Conservation (phyloP, 768 basidiomycete genomes). For the Trametes sanguinea region DNA sequence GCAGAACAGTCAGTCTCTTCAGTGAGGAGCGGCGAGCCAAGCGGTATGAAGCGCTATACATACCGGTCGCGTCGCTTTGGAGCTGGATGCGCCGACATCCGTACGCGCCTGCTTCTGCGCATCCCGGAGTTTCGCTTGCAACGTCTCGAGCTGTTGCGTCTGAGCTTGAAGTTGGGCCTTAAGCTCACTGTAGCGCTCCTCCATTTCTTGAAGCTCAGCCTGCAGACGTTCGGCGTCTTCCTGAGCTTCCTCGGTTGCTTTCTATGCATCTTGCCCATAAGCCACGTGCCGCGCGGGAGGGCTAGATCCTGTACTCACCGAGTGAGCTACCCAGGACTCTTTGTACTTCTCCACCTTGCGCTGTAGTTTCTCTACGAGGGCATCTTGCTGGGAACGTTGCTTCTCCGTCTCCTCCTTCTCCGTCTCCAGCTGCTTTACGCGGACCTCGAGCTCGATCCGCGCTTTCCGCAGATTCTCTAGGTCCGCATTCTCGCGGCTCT, state of each 20-base stretch:
- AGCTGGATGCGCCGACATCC: background rate
- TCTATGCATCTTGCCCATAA: constrained; percentile 20
- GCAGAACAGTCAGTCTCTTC: background rate
- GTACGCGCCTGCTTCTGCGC: background rate
- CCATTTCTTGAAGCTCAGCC: constrained; percentile 27
- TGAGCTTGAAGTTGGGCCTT: constrained; percentile 46
- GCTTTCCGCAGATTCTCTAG: constrained; percentile 55
- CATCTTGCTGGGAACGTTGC: constrained; percentile 27
- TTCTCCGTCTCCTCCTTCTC: constrained; percentile 30
- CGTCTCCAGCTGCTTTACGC: constrained; percentile 48
- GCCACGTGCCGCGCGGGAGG: background rate
- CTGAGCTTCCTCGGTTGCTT: constrained; percentile 45
- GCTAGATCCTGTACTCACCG: background rate
- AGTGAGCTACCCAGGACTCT: constrained; percentile 4
- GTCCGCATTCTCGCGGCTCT: constrained; percentile 63
- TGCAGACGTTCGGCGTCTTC: constrained; percentile 34
- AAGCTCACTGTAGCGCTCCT: constrained; percentile 48
- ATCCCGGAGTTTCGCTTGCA: background rate
- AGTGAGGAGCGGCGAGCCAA: no score
- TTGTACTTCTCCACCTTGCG: constrained; percentile 32
- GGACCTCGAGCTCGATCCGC: constrained; percentile 56
- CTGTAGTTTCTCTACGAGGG: constrained; percentile 38
- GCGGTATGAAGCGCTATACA: background rate
- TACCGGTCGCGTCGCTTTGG: background rate
- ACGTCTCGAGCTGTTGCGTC: constrained; percentile 13